Base-by-base conservation (phyloP, 257 asterid species). In the Sherardia arvensis region DNA sequence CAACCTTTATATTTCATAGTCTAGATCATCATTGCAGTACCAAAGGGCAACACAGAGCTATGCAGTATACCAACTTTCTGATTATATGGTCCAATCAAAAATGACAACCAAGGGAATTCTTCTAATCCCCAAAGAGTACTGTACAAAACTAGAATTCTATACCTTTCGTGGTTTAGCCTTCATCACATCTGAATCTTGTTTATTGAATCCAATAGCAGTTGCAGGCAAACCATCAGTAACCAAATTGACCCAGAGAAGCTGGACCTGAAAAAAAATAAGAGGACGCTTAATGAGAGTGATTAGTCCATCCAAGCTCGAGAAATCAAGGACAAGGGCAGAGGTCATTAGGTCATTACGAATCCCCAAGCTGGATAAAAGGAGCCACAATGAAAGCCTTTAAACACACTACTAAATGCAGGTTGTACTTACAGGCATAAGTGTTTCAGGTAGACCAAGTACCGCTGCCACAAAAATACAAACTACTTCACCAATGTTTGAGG, bases 221-320 rank as follows among this genome's bases (percentile, higher is more conserved):
- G 99, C 99, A 65, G 99, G 99, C 84, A 93, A 81, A 36, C 99
- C 99, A 77, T 93, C 99, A 68, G 97, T 93, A 56, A 93, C 99
- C 81, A 93, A 80, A 80, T 93, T 93, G 74, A 93, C 99, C 99
- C 99, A 93, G 61, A 93, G 97, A 79, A 93, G 79, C 77, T 93
- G 99, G 82, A 93, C 97, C 99, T 93, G 88, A 47, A 73, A 51
- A n/a, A 38, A 70, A 77, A 70, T 34, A 74, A 73, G 60, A 62
- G 62, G 43, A 53, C 67, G 53, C 56, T 26, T 10, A 33, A 67
- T 61, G 64, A 53, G 60, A 53, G 57, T 66, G 36, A 15, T 34
- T 56, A 49, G 53, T 18, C 9, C 59, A 56, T 54, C 51, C 21
- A 43, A 43, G 0, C 17, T 43, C n/a, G n/a, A n/a, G n/a, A 28